phyloP scores from a whole-genome alignment of 257 asterid species.

The Primulina tabacum region DNA sequence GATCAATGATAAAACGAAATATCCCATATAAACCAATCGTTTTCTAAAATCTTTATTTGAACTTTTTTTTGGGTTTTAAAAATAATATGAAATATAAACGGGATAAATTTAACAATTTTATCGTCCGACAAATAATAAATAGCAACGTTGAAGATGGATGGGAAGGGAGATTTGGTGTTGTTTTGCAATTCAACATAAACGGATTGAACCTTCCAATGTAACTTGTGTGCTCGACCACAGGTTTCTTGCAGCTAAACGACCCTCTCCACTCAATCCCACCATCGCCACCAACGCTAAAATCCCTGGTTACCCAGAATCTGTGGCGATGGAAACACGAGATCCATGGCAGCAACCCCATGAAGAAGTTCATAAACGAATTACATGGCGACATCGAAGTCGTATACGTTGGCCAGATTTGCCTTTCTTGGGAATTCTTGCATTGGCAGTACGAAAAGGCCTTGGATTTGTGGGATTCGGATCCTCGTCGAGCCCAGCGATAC shows the following conservation, averaged over 20 bases:
- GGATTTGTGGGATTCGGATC: slow-evolving; percentile 72
- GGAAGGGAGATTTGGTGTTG: too few species aligned
- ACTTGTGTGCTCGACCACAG: slow-evolving; percentile 34
- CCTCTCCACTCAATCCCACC: slow-evolving; percentile 60
- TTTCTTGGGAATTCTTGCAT: slow-evolving; percentile 90
- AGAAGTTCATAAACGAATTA: slow-evolving; percentile 64
- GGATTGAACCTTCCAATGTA: too few species aligned
- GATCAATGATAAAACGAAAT: too few species aligned
- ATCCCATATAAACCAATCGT: too few species aligned
- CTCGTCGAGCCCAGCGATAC: slow-evolving; percentile 49
- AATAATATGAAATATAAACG: too few species aligned
- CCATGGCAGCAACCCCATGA: slow-evolving; percentile 68
- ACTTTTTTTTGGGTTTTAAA: too few species aligned
- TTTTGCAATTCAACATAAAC: too few species aligned
- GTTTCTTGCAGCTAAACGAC: slow-evolving; percentile 84
- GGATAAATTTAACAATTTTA: too few species aligned
- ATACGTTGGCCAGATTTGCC: slow-evolving; percentile 89
- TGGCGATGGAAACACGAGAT: slow-evolving; percentile 58
- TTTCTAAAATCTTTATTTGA: too few species aligned
- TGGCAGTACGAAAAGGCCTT: slow-evolving; percentile 82
- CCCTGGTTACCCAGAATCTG: slow-evolving; percentile 53
- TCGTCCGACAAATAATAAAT: too few species aligned
- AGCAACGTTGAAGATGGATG: too few species aligned
- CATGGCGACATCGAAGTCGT: slow-evolving; percentile 80
- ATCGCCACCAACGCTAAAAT: slow-evolving; percentile 54